Evolutionary conservation across 1,284 basidiomycete species (phyloP), one percentile per base, ranked within the genome.

Genomic region (Cryptococcus sp.): DNA sequence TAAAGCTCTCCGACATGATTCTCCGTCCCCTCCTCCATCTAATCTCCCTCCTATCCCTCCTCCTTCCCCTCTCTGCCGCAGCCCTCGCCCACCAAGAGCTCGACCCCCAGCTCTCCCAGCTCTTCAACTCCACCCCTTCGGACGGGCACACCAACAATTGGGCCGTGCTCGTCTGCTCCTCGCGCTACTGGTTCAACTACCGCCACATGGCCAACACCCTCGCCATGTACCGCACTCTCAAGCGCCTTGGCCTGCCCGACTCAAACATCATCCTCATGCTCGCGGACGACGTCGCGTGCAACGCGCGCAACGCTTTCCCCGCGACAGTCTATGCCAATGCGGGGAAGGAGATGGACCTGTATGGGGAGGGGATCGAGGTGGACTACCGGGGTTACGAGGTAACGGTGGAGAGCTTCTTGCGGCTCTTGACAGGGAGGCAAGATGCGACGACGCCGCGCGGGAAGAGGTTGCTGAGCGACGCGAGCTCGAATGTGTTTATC

Each of bases 221-320:
- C 12, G 94, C 93, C 68, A 97, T 98, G 93, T 98, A 98, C 73
- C 89, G 96, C 52, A 98, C 94, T 1, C 92, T 99, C 52, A 98
- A 98, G 75, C 87, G 94, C 2, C 85, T 99, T 7, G 96, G 95
- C 5, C 96, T 99, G 52, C 95, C 95, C 3, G 95, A 98, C 78
- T 91, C 89, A 15, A 93, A 98, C 71, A 98, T 98, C 72, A 96
- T 98, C 74, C 85, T 98, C 50, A 98, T 98, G 96, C 83, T 99
- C 43, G 92, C 94, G 3, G 95, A 98, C 77, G 96, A 98, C 71
- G 89, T 85, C 1, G 91, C 95, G 0, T 98, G 95, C 72, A 97
- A 98, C 71, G 70, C 91, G 5, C 84, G 95, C 24, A 98, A 98
- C 78, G 86, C 85, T 52, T 95, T 92, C 69, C 88, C 95, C 0